Percentiles rank a stretch among this genome's conserved stretches.
Evolutionary conservation across 2,329 filamentous ascomycete genomes (phyloP).

Genomic region (Pestalotiopsis sp.): DNA sequence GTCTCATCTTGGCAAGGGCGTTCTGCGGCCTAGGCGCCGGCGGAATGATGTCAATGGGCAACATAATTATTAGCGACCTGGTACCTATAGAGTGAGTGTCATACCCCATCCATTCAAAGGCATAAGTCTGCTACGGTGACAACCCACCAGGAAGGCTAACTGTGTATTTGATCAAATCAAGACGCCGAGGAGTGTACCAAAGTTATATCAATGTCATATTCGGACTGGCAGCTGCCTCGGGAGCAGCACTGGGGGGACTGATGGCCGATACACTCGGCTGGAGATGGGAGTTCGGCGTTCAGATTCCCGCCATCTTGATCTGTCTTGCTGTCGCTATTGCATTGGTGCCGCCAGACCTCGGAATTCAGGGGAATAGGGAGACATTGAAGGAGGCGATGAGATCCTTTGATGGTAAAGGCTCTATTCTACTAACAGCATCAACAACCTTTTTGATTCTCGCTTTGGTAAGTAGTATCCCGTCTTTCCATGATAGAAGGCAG

Average conservation of each 20-base stretch:
- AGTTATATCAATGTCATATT: constrained; percentile 70
- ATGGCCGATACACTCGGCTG: constrained; percentile 73
- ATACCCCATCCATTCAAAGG: neutral
- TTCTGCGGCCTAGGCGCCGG: constrained; percentile 75
- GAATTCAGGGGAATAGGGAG: constrained; percentile 48
- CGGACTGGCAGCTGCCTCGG: constrained; percentile 58
- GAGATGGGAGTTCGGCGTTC: constrained; percentile 72
- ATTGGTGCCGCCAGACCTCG: constrained; percentile 56
- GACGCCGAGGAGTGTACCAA: constrained; percentile 69
- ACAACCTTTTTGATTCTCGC: constrained; percentile 63
- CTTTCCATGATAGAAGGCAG: neutral
- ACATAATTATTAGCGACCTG: constrained; percentile 74
- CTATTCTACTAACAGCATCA: constrained; percentile 52
- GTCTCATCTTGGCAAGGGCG: constrained; percentile 71
- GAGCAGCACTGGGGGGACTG: constrained; percentile 70
- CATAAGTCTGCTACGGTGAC: neutral
- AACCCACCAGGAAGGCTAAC: neutral
- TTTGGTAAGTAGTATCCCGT: constrained; percentile 43
- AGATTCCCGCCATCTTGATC: constrained; percentile 54
- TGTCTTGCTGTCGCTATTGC: constrained; percentile 48
- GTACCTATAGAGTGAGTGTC: constrained; percentile 68
- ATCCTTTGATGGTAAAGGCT: constrained; percentile 61
- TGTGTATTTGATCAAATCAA: constrained; percentile 17
- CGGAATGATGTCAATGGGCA: constrained; percentile 69
- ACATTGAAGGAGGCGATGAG: constrained; percentile 51